Conservation (phyloP, 176 grass and related monocot species). For the Tillandsia leiboldiana region DNA sequence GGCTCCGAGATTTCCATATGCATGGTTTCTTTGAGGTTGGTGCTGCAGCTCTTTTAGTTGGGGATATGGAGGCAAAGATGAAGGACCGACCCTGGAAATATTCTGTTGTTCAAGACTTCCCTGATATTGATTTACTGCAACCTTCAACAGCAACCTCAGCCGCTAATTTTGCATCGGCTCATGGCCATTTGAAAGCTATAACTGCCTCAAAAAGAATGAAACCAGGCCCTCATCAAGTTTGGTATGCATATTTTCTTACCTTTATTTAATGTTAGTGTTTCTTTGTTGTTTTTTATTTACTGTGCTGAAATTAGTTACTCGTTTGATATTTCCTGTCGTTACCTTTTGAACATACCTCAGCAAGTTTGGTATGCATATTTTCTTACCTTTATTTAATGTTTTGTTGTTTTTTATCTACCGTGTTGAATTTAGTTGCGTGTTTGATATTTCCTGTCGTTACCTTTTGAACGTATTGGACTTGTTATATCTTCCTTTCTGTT, state of each 20-base stretch:
- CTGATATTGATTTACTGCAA: conserved; percentile 79
- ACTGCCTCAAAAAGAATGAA: conserved; percentile 94
- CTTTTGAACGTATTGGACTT: background rate
- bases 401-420: background rate
- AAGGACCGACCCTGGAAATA: conserved; percentile 69
- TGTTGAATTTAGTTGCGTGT: background rate
- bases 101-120: conserved; percentile 60
- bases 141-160: conserved; percentile 54
- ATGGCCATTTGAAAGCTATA: conserved; percentile 92
- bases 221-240: conserved; percentile 78
- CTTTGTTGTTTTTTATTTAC: background rate
- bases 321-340: conserved; percentile 1
- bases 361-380: background rate
- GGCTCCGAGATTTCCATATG: conserved; percentile 48
- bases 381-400: conserved; percentile 9
- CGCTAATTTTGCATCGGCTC: conserved; percentile 53
- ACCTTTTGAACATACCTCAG: background rate
- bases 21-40: conserved; percentile 68
- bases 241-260: conserved; percentile 36
- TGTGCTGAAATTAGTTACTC: background rate
- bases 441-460: conserved; percentile 1
- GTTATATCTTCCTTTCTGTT: no score
- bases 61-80: conserved; percentile 60
- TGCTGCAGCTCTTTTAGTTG: conserved; percentile 86
- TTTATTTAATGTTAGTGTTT: conserved; percentile 7